Evolutionary conservation across 257 asterid species (phyloP), one percentile per base, ranked within the genome.

Genomic region (Jaltomata sinuosa): DNA sequence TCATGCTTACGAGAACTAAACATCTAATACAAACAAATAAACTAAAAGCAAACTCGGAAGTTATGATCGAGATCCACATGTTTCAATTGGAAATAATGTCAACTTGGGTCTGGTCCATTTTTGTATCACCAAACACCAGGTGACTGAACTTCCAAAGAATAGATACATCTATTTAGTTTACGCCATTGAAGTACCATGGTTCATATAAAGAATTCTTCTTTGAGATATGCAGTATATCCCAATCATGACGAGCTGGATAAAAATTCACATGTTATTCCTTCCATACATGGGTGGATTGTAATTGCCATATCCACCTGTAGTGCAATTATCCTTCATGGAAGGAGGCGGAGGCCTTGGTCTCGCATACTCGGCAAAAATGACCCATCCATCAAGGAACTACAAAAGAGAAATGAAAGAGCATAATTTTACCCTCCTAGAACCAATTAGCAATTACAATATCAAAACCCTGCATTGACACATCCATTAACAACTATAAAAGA

Each of bases 331-430:
- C 27, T 80, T 31, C 27, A 47, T 2, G 71, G 93, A 85, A 82
- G 92, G 90, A 11, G 88, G 80, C 36, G 91, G 92, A 72, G 85
- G 82, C 88, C 97, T 91, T 50, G 93, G 96, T 84, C 94, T 90
- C 79, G 98, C 96, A 87, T 93, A 93, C 91, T 93, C 97, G 0
- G 95, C 98, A 53, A 93, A 90, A 64, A 94, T 94, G 52, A 94
- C 98, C 98, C 95, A 93, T 8, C 97, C 98, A 54, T 94, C 98
- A 91, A 92, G 78, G 89, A 89, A 94, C 98, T 94, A 85, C 91
- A 89, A 89, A 81, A 83, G 36, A 47, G 65, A 57, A n/a, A 62
- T 12, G 12, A 71, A 72, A 72, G 34, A 42, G 5, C 8, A 72
- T 22, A 22, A 42, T 11, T 42, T 71, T 40, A 14, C 1, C n/a